A percentile compares a stretch with the other conserved stretches of the same genome.
phyloP scores from a whole-genome alignment of 257 asterid species.

The Jaltomata sinuosa region DNA sequence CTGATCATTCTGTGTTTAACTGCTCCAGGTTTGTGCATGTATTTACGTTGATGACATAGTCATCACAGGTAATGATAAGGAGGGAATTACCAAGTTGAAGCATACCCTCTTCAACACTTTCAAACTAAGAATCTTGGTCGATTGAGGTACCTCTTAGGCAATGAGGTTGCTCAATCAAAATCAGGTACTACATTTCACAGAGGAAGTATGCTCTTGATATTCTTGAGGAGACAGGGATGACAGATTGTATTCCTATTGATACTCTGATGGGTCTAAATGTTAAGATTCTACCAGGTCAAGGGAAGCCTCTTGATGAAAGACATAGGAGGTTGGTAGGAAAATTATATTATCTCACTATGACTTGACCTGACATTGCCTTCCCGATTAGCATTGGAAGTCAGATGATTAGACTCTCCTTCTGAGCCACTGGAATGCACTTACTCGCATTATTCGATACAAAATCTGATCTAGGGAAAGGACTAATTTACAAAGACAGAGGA shows the following conservation, averaged over 20 bases:
- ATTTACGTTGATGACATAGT: background rate
- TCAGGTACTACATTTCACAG: background rate
- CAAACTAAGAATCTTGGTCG: background rate
- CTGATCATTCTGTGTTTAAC: background rate
- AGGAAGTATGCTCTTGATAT: background rate
- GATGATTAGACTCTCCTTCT: background rate
- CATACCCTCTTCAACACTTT: background rate
- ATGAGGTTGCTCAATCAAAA: background rate
- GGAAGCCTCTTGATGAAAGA: background rate
- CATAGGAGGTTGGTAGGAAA: background rate
- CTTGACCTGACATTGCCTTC: background rate
- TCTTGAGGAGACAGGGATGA: background rate
- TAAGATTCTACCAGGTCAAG: background rate
- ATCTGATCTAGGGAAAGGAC: background rate
- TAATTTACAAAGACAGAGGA: background rate
- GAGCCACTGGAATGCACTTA: background rate
- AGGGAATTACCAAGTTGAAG: background rate
- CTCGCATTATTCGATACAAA: background rate
- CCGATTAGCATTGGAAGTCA: background rate
- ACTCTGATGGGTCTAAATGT: background rate
- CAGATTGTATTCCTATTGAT: background rate
- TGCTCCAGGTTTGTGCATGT: background rate
- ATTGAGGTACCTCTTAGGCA: background rate
- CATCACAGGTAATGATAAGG: background rate
- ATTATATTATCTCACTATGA: background rate